Evolutionary conservation across 2,329 filamentous ascomycete genomes (phyloP).

Genomic region (Reticulascus tulasneorum): DNA sequence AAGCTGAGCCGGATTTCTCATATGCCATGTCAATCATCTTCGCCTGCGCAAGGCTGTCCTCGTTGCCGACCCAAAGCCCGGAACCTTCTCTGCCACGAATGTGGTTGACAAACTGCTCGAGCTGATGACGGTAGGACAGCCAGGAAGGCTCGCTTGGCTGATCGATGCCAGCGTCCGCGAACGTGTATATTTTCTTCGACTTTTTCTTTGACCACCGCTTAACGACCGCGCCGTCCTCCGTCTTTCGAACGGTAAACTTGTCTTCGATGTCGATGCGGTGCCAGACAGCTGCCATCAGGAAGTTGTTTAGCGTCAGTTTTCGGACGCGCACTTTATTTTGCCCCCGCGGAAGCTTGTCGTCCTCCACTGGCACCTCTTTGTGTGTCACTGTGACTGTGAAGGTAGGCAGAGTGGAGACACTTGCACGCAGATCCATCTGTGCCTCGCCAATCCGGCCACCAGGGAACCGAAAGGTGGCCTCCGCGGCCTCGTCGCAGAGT

Average conservation of each 20-base stretch:
- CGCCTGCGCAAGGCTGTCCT: constrained; percentile 41
- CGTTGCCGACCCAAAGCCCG: constrained; percentile 33
- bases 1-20: constrained; percentile 27
- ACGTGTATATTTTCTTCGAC: constrained; percentile 30
- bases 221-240: constrained; percentile 12
- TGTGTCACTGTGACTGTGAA: too few relatives aligned
- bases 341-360: constrained; percentile 13
- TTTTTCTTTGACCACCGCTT: constrained; percentile 19
- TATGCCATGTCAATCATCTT: constrained; percentile 44
- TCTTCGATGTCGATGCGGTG: constrained; percentile 34
- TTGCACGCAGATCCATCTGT: too few relatives aligned
- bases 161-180: constrained; percentile 24
- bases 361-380: constrained; percentile 7
- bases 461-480: too few relatives aligned
- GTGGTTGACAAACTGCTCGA: constrained; percentile 45
- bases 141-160: constrained; percentile 31
- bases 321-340: constrained; percentile 21
- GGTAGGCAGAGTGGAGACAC: too few relatives aligned
- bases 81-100: constrained; percentile 33
- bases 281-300: constrained; percentile 21
- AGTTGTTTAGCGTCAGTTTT: constrained; percentile 23
- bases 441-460: too few relatives aligned
- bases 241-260: constrained; percentile 23
- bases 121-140: constrained; percentile 40
- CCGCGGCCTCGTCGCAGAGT: too few relatives aligned